phyloP scores from a whole-genome alignment of 345 rosid genomes.

The Stellera chamaejasme region DNA sequence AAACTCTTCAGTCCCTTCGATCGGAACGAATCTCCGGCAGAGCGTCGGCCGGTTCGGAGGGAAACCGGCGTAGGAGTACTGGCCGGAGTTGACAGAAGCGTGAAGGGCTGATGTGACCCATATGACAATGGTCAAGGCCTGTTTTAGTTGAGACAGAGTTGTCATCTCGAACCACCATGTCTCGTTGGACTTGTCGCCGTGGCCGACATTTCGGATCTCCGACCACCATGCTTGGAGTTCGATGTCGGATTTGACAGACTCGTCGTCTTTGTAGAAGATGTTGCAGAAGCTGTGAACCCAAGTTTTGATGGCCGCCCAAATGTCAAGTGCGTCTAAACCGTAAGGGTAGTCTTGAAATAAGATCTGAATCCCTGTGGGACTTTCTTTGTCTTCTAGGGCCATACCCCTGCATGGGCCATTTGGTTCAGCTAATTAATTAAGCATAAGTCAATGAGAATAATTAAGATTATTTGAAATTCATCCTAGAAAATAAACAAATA shows the following conservation, averaged over 20 bases:
- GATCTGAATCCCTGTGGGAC: conserved; percentile 33
- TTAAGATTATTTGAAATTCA: too few species aligned
- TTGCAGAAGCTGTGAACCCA: conserved; percentile 49
- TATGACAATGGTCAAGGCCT: conserved; percentile 44
- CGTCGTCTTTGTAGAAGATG: conserved; percentile 39
- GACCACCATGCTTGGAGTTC: conserved; percentile 69
- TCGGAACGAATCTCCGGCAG: conserved; percentile 37
- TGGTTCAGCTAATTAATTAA: neutral
- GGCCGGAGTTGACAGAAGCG: conserved; percentile 52
- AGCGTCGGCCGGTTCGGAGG: conserved; percentile 42
- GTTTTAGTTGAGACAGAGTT: conserved; percentile 22
- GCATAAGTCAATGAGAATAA: too few species aligned
- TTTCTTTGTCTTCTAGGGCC: conserved; percentile 34
- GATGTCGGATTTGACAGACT: conserved; percentile 27
- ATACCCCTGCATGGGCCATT: conserved; percentile 3
- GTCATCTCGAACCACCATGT: conserved; percentile 44
- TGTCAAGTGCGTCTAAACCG: conserved; percentile 50
- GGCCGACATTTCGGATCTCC: conserved; percentile 45
- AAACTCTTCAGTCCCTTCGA: conserved; percentile 38
- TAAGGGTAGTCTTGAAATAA: conserved; percentile 54
- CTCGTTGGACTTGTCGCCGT: conserved; percentile 38
- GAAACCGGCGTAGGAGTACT: conserved; percentile 48
- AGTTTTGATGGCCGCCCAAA: conserved; percentile 43
- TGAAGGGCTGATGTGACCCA: conserved; percentile 58
- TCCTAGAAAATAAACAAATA: too few species aligned